Evolutionary conservation across 108 stramenopile species (phyloP), one percentile per base, ranked within the genome.

Genomic region (Conticribra weissflogii): DNA sequence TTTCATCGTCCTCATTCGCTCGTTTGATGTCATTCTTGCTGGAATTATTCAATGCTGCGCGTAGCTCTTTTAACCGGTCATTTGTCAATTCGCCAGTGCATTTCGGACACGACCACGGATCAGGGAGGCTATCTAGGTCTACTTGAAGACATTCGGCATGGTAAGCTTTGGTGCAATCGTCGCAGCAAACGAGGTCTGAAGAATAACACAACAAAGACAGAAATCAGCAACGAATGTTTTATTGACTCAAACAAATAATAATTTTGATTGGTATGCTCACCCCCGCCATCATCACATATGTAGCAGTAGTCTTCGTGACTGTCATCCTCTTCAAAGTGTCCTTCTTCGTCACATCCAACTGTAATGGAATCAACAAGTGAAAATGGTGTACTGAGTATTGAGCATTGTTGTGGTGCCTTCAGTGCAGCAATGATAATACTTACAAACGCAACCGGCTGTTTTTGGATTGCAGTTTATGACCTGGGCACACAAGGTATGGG

Each of bases 401-500:
- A n/a, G n/a, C n/a, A n/a, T n/a, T n/a, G n/a, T n/a, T n/a, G n/a
- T n/a, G n/a, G n/a, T n/a, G n/a, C n/a, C n/a, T n/a, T n/a, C n/a
- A n/a, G n/a, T n/a, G n/a, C n/a, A n/a, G n/a, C n/a, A n/a, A n/a
- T n/a, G n/a, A n/a, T n/a, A n/a, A n/a, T n/a, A n/a, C n/a, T n/a
- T n/a, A n/a, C 69, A 83, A 1, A 84, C 63, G 31, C 66, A 77
- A 15, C 79, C 79, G 1, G 52, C 34, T 21, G 70, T 82, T 17
- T 50, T 17, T 2, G 30, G 3, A 28, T 60, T 57, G 2, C 7
- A 41, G 33, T 63, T 55, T 15, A 82, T 47, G 29, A 62, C 44
- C 14, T 63, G 55, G 34, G 71, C 71, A 49, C 85, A 86, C 21
- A 82, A 21, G 3, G 82, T 72, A 66, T 86, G 85, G 14, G 62